Evolutionary conservation across 2,329 filamentous ascomycete species (phyloP).

Genomic region (Cladosporium sp.): DNA sequence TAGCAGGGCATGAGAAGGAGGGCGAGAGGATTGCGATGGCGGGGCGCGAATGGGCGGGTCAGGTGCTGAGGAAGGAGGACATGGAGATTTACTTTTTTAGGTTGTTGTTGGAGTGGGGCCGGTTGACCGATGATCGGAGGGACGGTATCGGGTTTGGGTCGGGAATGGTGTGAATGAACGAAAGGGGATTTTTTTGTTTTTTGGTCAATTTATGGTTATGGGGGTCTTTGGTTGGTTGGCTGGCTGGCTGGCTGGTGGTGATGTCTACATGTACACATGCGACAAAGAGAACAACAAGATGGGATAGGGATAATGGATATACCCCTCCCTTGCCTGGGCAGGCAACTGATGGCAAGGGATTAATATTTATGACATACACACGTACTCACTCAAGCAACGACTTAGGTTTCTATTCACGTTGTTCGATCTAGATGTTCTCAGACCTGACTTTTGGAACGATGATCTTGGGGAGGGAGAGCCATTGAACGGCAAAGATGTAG

Average conservation of each 20-base stretch:
- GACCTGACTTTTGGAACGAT: background rate
- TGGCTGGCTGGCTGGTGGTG: background rate
- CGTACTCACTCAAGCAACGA: background rate
- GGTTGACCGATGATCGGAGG: constrained; percentile 63
- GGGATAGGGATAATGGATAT: background rate
- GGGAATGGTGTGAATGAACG: constrained; percentile 1
- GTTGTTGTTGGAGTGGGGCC: constrained; percentile 73
- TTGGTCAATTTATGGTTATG: no score
- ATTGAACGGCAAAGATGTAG: background rate
- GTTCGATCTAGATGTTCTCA: background rate
- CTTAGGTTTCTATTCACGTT: background rate
- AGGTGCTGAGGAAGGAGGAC: constrained; percentile 67
- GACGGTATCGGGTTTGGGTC: constrained; percentile 44
- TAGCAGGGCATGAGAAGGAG: constrained; percentile 54
- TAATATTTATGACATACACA: background rate
- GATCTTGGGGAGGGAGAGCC: background rate
- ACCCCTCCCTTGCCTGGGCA: background rate
- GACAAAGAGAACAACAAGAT: background rate
- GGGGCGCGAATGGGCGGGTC: constrained; percentile 64
- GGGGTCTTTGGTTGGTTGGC: no score
- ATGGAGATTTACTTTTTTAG: constrained; percentile 81
- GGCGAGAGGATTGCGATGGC: constrained; percentile 65
- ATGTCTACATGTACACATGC: background rate
- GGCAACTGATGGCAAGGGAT: background rate
- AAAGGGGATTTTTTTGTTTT: background rate